Percentiles rank a stretch among this genome's conserved stretches.
These are phyloP conservation scores for Rhododendron williamsianum DNA, from an alignment of 148 eudicot species.

Conservation along the genomic window DNA sequence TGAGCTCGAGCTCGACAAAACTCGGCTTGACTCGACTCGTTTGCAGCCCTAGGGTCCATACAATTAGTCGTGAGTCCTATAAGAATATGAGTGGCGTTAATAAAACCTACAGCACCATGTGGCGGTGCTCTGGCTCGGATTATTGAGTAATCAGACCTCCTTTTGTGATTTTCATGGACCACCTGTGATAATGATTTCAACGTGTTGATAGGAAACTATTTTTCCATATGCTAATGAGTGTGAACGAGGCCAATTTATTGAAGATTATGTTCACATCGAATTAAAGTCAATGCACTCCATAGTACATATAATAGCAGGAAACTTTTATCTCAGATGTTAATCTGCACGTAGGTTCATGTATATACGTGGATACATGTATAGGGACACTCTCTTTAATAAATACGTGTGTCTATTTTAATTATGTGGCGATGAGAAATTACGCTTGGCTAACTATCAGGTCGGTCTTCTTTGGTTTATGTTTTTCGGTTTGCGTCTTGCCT, in stretches of 20 bases:
- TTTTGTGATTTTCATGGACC: conserved; percentile 21
- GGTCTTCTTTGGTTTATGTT: too few species aligned
- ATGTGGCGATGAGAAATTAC: too few species aligned
- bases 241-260: conserved; percentile 26
- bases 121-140: too few species aligned
- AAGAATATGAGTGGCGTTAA: not conserved
- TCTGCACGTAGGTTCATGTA: not conserved
- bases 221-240: conserved; percentile 21
- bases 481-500: too few species aligned
- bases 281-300: conserved; percentile 32
- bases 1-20: too few species aligned
- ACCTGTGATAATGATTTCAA: not conserved
- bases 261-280: conserved; percentile 16
- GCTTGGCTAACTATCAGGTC: too few species aligned
- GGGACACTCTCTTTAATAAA: too few species aligned
- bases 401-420: too few species aligned
- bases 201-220: conserved; percentile 4
- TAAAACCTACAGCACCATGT: not conserved
- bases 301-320: conserved; percentile 9
- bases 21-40: too few species aligned
- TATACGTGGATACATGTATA: too few species aligned
- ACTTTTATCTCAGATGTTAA: conserved; percentile 5
- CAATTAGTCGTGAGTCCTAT: too few species aligned
- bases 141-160: conserved; percentile 3
- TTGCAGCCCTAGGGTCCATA: too few species aligned